phyloP scores from a whole-genome alignment of 257 asterid species.

The Ilex asprella region DNA sequence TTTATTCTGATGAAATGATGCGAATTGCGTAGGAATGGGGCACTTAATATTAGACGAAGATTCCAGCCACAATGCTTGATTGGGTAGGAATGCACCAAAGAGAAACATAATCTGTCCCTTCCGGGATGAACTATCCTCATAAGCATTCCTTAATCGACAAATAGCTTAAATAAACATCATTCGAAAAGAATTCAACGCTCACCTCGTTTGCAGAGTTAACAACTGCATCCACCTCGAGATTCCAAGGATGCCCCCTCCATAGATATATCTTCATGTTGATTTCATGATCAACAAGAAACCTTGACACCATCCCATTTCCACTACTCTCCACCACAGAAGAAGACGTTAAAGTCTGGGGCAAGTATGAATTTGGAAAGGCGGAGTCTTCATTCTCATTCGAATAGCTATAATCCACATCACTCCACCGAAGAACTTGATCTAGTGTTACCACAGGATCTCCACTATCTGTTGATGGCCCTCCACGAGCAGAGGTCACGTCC shows the following conservation, averaged over 20 bases:
- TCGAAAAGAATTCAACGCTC: constrained; percentile 15
- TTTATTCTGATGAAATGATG: too few relatives aligned
- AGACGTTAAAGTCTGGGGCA: constrained; percentile 68
- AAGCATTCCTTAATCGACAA: background rate
- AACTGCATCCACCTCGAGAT: constrained; percentile 95
- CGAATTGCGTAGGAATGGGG: too few relatives aligned
- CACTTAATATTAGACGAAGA: too few relatives aligned
- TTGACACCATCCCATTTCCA: constrained; percentile 59
- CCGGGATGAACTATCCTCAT: background rate
- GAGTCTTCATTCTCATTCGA: constrained; percentile 66
- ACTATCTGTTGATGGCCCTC: constrained; percentile 66
- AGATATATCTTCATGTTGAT: constrained; percentile 76
- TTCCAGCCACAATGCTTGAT: too few relatives aligned
- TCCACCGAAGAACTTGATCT: constrained; percentile 83
- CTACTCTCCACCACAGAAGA: constrained; percentile 56
- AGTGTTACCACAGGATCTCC: constrained; percentile 70
- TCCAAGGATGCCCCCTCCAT: constrained; percentile 97
- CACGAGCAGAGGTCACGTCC: constrained; percentile 54
- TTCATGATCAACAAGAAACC: constrained; percentile 74
- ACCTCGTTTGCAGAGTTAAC: constrained; percentile 92
- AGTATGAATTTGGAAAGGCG: constrained; percentile 40
- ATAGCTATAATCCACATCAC: constrained; percentile 62
- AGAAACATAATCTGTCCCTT: background rate
- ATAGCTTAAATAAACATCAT: background rate
- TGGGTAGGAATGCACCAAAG: too few relatives aligned